A percentile compares a stretch with the other conserved stretches of the same genome.
Evolutionary conservation across 148 eudicot species (phyloP).

Genomic region (Vaccinium vitisidaea): DNA sequence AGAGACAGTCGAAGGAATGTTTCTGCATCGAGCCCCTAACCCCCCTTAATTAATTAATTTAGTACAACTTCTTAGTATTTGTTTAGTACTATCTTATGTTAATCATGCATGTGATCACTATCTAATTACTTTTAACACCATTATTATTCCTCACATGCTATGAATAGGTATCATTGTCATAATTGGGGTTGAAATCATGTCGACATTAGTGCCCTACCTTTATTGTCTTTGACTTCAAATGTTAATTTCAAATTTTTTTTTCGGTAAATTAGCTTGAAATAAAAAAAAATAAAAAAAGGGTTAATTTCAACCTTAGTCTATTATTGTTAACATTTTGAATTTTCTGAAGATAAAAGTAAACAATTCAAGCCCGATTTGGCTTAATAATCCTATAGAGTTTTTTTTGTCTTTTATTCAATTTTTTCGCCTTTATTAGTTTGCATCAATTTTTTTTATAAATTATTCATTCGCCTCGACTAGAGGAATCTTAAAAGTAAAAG

Average conservation of each 20-base stretch:
- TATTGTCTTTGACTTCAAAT: not conserved
- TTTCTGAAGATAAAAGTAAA: not conserved
- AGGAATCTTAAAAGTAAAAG: no score
- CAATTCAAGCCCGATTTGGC: no score
- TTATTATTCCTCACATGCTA: not conserved
- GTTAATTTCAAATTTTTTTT: not conserved
- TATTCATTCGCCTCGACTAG: no score
- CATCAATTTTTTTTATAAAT: no score
- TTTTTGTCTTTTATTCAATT: no score
- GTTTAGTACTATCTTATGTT: not conserved
- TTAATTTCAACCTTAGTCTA: not conserved
- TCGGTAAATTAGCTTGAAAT: no score
- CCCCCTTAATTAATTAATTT: not conserved
- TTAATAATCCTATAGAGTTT: no score
- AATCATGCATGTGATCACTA: not conserved
- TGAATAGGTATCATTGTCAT: not conserved
- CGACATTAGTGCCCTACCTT: not conserved
- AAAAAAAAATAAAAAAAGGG: no score
- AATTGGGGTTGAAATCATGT: not conserved
- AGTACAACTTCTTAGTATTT: not conserved
- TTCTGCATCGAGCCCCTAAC: constrained; percentile 1
- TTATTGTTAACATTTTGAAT: no score
- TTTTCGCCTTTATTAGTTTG: no score
- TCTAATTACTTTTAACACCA: not conserved
- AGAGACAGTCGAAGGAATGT: not conserved